Evolutionary conservation across 176 grass and related monocot species (phyloP), one percentile per base, ranked within the genome.

Genomic region (Ampelocalamus luodianensis): DNA sequence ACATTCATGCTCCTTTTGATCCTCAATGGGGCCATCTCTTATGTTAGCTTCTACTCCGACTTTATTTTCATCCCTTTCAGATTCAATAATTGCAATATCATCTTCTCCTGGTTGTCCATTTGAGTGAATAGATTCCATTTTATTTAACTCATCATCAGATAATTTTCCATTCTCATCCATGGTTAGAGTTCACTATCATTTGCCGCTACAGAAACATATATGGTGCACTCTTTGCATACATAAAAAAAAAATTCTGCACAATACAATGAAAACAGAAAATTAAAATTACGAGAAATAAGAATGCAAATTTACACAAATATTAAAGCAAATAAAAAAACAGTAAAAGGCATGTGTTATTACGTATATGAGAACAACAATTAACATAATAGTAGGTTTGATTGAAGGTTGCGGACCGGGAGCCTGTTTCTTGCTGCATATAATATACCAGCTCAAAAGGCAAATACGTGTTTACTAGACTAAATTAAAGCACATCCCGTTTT

Each of bases 161-260:
- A 32, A 42, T 61, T 87, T 86, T n/a, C 39, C 68, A 51, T 82
- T 70, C 14, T 36, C 36, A 2, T 87, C 23, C 84, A 90, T 90
- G 39, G 17, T 36, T 65, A 34, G 48, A 17, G 29, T 18, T 42
- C 45, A 53, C 16, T 78, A 82, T 49, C 67, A 73, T 64, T 67
- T 39, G 43, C 48, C 49, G 40, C 74, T 74, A 60, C 36, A 83
- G 22, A 75, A 81, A 71, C 44, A 70, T 43, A 37, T 54, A 4
- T 34, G 12, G 24, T 36, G 45, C 55, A 55, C 64, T 54, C 64
- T 71, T 88, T 46, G 48, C 83, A 90, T 65, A 17, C 38, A 65
- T 45, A 37, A 48, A 45, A 29, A 29, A 29, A 29, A 29, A 29
- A n/a, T n/a, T 65, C 83, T 86, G 73, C 64, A 90, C 72, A 76